Evolutionary conservation across 768 basidiomycete species (phyloP).

Genomic region (Rhodotorula paludigena): DNA sequence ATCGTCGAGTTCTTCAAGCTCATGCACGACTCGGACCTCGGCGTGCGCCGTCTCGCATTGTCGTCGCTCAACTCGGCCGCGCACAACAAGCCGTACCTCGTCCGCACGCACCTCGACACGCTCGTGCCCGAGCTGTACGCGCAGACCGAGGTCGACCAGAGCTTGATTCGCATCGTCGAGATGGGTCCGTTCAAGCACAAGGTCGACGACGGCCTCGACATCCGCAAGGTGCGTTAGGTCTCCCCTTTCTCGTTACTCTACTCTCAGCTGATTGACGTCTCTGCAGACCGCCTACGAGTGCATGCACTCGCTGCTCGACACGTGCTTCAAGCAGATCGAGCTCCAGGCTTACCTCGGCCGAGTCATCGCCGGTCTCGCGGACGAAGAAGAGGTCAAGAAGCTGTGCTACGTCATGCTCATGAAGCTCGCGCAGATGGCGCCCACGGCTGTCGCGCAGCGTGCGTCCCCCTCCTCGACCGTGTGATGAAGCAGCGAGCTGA

Average conservation of each 20-base stretch:
- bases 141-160: constrained; percentile 58
- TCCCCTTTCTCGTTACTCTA: not conserved
- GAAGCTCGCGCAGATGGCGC: constrained; percentile 79
- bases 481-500: too few species aligned
- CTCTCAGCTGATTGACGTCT: not conserved
- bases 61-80: constrained; percentile 91
- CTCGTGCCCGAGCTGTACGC: constrained; percentile 78
- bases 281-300: constrained; percentile 81
- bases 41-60: constrained; percentile 80
- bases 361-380: constrained; percentile 74
- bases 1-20: constrained; percentile 83
- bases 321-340: constrained; percentile 81
- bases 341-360: constrained; percentile 75
- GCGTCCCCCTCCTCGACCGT: not conserved
- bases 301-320: constrained; percentile 90
- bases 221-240: constrained; percentile 59
- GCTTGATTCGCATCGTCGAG: constrained; percentile 80
- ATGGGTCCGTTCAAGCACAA: constrained; percentile 98
- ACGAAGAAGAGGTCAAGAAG: constrained; percentile 95
- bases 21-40: constrained; percentile 75
- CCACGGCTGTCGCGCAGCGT: constrained; percentile 72
- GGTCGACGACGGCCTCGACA: constrained; percentile 92
- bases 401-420: constrained; percentile 92
- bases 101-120: constrained; percentile 71
- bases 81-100: constrained; percentile 84